phyloP scores from a whole-genome alignment of 2,329 filamentous ascomycete species.

The Phialocephala sp. region DNA sequence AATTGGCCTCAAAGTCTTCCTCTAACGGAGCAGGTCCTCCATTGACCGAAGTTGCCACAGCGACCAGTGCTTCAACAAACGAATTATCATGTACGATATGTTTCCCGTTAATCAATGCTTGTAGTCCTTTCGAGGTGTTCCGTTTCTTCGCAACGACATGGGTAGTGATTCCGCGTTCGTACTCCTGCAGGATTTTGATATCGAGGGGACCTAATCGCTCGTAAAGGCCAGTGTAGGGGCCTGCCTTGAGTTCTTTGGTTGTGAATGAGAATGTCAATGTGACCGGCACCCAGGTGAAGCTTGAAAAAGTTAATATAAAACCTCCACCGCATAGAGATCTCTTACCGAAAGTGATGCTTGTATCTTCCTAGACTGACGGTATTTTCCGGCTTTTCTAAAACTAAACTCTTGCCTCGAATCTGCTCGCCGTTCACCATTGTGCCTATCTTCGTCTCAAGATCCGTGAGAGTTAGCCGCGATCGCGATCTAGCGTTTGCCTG shows the following conservation, averaged over 20 bases:
- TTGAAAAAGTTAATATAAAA: slow-evolving; percentile 43
- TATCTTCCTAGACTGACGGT: slow-evolving; percentile 76
- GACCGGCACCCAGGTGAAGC: slow-evolving; percentile 78
- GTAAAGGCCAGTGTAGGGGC: slow-evolving; percentile 66
- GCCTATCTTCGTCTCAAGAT: slow-evolving; percentile 83
- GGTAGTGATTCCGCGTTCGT: slow-evolving; percentile 73
- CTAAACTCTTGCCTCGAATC: slow-evolving; percentile 65
- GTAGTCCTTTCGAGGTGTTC: slow-evolving; percentile 86
- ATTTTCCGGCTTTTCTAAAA: slow-evolving; percentile 63
- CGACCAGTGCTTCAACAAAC: slow-evolving; percentile 75
- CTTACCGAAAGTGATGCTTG: slow-evolving; percentile 64
- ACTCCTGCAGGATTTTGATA: slow-evolving; percentile 82
- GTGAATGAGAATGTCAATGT: slow-evolving; percentile 84
- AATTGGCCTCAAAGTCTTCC: slow-evolving; percentile 76
- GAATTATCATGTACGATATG: slow-evolving; percentile 71
- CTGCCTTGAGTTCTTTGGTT: slow-evolving; percentile 70
- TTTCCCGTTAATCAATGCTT: slow-evolving; percentile 82
- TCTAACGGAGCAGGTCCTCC: slow-evolving; percentile 64
- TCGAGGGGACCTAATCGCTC: slow-evolving; percentile 80
- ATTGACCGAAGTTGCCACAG: slow-evolving; percentile 50
- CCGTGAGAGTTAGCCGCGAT: slow-evolving; percentile 75
- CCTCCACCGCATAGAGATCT: slow-evolving; percentile 15
- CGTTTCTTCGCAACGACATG: slow-evolving; percentile 89
- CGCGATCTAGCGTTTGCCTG: slow-evolving; percentile 46
- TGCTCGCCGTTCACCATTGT: slow-evolving; percentile 77